A percentile compares a stretch with the other conserved stretches of the same genome.
These are phyloP conservation scores for Ustilago nuda DNA, from an alignment of 1,284 basidiomycete genomes.

Conservation along the genomic window DNA sequence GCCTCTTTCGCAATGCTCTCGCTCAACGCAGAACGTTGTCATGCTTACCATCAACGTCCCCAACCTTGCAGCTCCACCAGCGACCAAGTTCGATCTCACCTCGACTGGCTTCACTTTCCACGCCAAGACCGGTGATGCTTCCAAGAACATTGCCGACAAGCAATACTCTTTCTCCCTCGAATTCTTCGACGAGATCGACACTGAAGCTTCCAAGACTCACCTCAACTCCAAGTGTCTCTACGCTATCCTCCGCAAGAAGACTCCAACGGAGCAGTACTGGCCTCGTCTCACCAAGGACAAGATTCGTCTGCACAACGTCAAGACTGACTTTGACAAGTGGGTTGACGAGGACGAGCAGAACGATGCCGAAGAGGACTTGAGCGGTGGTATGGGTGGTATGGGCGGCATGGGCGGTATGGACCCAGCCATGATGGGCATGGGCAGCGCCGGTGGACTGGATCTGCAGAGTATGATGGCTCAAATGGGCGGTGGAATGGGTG, in stretches of 20 bases:
- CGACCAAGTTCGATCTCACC: constrained; percentile 65
- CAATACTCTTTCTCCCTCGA: constrained; percentile 66
- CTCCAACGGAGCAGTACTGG: constrained; percentile 67
- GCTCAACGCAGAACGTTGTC: constrained; percentile 53
- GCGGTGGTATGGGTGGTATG: constrained; percentile 71
- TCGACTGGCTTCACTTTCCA: constrained; percentile 58
- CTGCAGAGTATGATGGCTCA: constrained; percentile 51
- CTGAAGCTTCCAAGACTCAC: constrained; percentile 60
- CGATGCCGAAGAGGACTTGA: constrained; percentile 51
- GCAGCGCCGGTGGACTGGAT: constrained; percentile 31
- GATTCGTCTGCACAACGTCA: constrained; percentile 69
- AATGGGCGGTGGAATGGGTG: constrained; percentile 23
- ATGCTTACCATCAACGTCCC: constrained; percentile 69
- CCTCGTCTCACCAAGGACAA: constrained; percentile 69
- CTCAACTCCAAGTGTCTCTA: constrained; percentile 67
- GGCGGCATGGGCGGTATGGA: constrained; percentile 66
- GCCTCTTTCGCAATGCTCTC: not conserved
- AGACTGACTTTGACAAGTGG: constrained; percentile 70
- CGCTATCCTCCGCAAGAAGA: constrained; percentile 66
- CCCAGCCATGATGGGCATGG: constrained; percentile 26
- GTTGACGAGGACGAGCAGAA: constrained; percentile 70
- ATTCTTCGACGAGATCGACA: constrained; percentile 67
- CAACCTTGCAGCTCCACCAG: constrained; percentile 61
- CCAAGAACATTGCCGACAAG: constrained; percentile 61
- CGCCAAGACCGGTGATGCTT: constrained; percentile 55